Evolutionary conservation across 176 grass and related monocot genomes (phyloP).

Genomic region (Triticum urartu): DNA sequence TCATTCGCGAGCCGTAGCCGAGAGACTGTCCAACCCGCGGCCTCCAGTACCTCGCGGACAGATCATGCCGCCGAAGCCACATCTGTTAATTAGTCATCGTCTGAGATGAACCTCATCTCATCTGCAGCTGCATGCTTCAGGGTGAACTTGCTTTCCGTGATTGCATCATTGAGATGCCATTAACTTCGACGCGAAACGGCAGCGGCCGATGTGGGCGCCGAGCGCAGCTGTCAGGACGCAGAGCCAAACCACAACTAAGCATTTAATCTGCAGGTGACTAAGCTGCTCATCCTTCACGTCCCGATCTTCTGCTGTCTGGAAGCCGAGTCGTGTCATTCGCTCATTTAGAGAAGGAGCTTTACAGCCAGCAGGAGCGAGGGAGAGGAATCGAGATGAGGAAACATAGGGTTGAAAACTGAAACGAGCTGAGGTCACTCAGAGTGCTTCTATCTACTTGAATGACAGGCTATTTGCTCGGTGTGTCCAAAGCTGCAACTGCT

Average conservation of each 20-base stretch:
- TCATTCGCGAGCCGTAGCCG: background rate
- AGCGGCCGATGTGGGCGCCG: background rate
- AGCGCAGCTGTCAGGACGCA: background rate
- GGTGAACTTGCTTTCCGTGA: background rate
- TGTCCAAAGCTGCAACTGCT: too few species aligned
- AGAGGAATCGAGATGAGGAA: too few species aligned
- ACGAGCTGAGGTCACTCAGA: too few species aligned
- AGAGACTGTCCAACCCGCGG: background rate
- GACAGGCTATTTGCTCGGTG: too few species aligned
- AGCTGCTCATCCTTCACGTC: background rate
- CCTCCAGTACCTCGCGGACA: background rate
- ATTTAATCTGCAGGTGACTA: background rate
- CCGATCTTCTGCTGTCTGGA: background rate
- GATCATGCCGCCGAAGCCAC: background rate
- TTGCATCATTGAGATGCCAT: background rate
- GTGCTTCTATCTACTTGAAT: too few species aligned
- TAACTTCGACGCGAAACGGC: conserved; percentile 13
- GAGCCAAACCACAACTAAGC: background rate
- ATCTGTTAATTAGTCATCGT: background rate
- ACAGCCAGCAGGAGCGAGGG: too few species aligned
- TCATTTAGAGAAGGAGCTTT: background rate
- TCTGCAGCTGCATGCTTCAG: background rate
- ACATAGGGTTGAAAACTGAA: too few species aligned
- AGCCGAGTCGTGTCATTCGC: background rate
- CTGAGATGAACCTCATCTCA: too few species aligned